A percentile compares a stretch with the other conserved stretches of the same genome.
These are phyloP conservation scores for Chalara sp. DNA, from an alignment of 2,329 filamentous ascomycete genomes.

Conservation along the genomic window DNA sequence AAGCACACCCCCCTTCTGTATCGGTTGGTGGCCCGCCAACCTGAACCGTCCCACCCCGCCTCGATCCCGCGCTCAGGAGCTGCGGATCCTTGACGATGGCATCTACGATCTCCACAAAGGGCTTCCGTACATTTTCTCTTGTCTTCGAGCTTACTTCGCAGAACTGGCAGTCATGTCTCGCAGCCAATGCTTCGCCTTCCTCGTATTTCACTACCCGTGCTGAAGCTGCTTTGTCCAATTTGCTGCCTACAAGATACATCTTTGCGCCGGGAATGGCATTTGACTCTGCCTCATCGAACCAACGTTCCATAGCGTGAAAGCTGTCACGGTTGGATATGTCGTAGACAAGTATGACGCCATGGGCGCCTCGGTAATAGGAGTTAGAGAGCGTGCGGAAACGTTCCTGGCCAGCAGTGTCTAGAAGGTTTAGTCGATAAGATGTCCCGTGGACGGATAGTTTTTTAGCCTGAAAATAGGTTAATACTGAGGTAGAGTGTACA, in stretches of 20 bases:
- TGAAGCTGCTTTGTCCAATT: conserved; percentile 39
- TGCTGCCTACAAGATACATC: conserved; percentile 45
- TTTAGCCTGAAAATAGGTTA: conserved; percentile 35
- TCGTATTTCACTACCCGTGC: conserved; percentile 37
- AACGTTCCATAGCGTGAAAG: conserved; percentile 45
- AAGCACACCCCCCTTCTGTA: background rate
- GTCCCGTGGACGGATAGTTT: conserved; percentile 45
- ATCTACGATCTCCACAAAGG: conserved; percentile 46
- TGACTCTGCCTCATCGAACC: conserved; percentile 46
- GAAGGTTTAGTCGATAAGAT: conserved; percentile 45
- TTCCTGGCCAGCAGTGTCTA: conserved; percentile 92
- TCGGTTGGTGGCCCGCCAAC: conserved; percentile 11
- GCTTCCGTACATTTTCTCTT: conserved; percentile 41
- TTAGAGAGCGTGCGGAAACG: conserved; percentile 90
- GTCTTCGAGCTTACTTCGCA: conserved; percentile 50
- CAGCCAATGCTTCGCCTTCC: conserved; percentile 41
- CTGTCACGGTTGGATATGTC: conserved; percentile 65
- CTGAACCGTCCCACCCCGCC: conserved; percentile 18
- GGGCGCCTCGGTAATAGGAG: conserved; percentile 92
- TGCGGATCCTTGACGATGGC: conserved; percentile 39
- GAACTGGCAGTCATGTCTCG: conserved; percentile 39
- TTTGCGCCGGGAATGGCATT: conserved; percentile 43
- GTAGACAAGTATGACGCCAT: conserved; percentile 92
- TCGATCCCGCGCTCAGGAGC: conserved; percentile 27
- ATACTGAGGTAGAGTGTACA: background rate